Base-by-base conservation (phyloP, 306 rosid species). In the Alnus glutinosa region DNA sequence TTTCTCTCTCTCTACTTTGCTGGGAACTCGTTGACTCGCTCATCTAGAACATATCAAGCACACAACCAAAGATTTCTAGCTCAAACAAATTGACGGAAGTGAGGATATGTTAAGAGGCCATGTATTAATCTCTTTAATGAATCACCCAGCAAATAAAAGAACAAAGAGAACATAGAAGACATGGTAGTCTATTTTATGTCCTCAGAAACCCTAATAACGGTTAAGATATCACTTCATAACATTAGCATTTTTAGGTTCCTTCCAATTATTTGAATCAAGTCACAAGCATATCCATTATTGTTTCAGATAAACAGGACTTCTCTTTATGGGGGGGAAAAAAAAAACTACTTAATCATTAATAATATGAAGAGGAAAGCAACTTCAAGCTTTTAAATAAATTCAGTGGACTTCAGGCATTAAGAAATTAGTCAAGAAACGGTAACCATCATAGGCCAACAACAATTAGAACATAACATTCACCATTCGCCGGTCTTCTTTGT, bases 401-500 rank as follows among this genome's bases (percentile, higher is more conserved):
- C 39, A 46, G 37, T 7, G 39, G 37, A 48, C 52, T 30, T 39
- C 47, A 75, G 39, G 23, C n/a, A 79, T 55, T 4, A 52, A 66
- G 36, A 58, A 79, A 51, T 57, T 55, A 70, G 37, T 11, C 47
- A 28, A 51, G 49, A 64, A 58, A 66, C 2, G n/a, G 49, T 18
- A 9, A 64, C 19, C 18, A n/a, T 36, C 44, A 23, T 15, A 54
- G 64, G 30, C 49, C 47, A 62, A 50, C 39, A 75, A 15, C 23
- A 81, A 55, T 73, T 18, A 52, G 61, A 77, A 13, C 42, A 77
- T 12, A 46, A 80, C 68, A 66, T 70, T 85, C 85, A 94, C 97
- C 92, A 11, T 2, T 75, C 28, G 79, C 8, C 98, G 89, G 39
- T 92, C 91, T 61, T 36, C 9, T 44, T 3, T 15, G 4, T 30